Evolutionary conservation across 768 basidiomycete species (phyloP), one percentile per base, ranked within the genome.

Genomic region (Lentinula raphanica): DNA sequence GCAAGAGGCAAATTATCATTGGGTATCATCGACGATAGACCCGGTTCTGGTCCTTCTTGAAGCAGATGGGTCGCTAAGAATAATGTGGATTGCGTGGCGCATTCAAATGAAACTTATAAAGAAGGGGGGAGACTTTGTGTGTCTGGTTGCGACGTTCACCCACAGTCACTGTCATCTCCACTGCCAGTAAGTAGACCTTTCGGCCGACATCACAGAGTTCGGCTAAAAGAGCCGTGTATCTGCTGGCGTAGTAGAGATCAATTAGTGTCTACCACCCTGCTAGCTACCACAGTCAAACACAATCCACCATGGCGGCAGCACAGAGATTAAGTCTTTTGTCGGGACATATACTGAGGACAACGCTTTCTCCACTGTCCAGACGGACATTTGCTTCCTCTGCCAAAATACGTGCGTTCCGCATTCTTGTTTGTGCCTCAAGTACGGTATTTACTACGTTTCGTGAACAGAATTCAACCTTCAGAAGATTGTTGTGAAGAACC

Each of bases 401-500:
- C 17, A 57, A 44, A 57, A 36, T 49, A 19, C 56, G 56, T 48
- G 28, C 40, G 42, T 49, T 31, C 35, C 8, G n/a, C 35, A 36
- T 36, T 3, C 21, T 23, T 11, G 38, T 3, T 23, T 55, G 31
- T 17, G n/a, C 15, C 5, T 32, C 36, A 8, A 53, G 28, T n/a
- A n/a, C n/a, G n/a, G n/a, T 29, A 7, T 19, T 1, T 13, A 17
- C 21, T 15, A 5, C 11, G 12, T 38, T 25, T 21, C 9, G 35
- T 8, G 27, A 7, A 44, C 31, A 55, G 54, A 55, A 25, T 11
- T 21, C 23, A 44, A 21, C 8, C 49, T 57, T 25, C 79, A 83
- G 69, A 90, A 88, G 70, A 95, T 97, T 66, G 80, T 79, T 28
- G 94, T 94, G 50, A 76, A 82, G 68, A 94, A 94, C 67, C 94